These are phyloP conservation scores for Aureobasidium musti DNA, from an alignment of 2,329 filamentous ascomycete genomes.

Conservation along the genomic window DNA sequence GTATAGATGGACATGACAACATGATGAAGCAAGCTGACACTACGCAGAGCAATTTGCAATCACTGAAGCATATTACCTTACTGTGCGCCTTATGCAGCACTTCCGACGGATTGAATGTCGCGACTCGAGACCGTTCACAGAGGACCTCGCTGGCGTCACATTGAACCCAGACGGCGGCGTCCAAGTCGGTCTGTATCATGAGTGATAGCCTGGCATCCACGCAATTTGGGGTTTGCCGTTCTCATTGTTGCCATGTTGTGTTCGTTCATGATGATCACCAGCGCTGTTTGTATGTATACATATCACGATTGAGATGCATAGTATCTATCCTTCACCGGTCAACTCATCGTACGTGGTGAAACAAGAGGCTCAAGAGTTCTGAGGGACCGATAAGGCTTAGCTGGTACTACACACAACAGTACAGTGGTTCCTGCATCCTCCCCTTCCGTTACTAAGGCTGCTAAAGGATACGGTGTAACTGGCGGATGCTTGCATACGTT, in stretches of 20 bases:
- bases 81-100: constrained; percentile 28
- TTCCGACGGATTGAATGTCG: constrained; percentile 26
- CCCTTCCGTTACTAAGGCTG: not conserved
- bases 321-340: not conserved
- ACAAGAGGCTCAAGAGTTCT: not conserved
- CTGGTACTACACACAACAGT: not conserved
- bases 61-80: constrained; percentile 27
- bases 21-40: not conserved
- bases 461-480: not conserved
- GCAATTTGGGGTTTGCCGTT: not conserved
- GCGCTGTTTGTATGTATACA: not conserved
- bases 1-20: not conserved
- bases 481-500: not conserved
- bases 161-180: constrained; percentile 15
- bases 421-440: not conserved
- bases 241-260: not conserved
- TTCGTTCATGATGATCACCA: not conserved
- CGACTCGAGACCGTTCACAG: not conserved
- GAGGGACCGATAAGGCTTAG: not conserved
- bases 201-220: not conserved
- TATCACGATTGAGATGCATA: not conserved
- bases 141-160: constrained; percentile 20
- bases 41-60: constrained; percentile 19
- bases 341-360: not conserved
- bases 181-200: constrained; percentile 6